Percentiles rank a stretch among this genome's conserved stretches.
These are phyloP conservation scores for Hypomontagnella monticulosa DNA, from an alignment of 495 filamentous ascomycete species.

Conservation along the genomic window DNA sequence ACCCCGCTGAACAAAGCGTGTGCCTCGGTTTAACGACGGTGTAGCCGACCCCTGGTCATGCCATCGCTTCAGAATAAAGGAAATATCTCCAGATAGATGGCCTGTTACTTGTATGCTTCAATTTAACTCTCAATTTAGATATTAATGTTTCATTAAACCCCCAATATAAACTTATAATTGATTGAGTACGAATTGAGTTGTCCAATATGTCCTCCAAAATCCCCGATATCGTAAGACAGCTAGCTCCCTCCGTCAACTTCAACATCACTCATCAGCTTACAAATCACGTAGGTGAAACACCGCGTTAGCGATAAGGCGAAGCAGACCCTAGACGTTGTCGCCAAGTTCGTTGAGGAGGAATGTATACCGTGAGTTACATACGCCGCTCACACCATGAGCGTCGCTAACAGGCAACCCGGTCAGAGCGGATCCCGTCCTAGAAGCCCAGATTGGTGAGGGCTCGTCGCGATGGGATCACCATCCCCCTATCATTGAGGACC, in stretches of 20 bases:
- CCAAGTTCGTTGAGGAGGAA: constrained; percentile 96
- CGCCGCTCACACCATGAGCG: constrained; percentile 30
- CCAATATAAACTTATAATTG: neutral
- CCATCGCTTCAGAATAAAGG: constrained; percentile 23
- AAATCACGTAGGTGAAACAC: constrained; percentile 54
- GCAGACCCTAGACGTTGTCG: constrained; percentile 74
- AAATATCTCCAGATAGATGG: constrained; percentile 3
- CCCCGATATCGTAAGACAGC: constrained; percentile 69
- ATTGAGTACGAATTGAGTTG: constrained; percentile 2
- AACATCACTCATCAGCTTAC: constrained; percentile 41
- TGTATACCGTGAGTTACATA: constrained; percentile 73
- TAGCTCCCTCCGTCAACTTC: constrained; percentile 3
- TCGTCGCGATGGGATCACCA: constrained; percentile 77
- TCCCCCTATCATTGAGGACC: constrained; percentile 82
- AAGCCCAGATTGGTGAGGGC: constrained; percentile 80
- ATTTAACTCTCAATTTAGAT: too few species aligned
- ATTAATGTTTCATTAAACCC: too few species aligned
- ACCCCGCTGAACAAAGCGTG: constrained; percentile 26
- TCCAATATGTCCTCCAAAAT: constrained; percentile 71
- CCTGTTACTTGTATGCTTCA: too few species aligned
- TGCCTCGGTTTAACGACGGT: constrained; percentile 35
- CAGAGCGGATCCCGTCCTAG: constrained; percentile 77
- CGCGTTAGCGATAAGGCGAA: constrained; percentile 83
- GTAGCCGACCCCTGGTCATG: constrained; percentile 10
- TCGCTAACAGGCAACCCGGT: constrained; percentile 33